A percentile compares a stretch with the other conserved stretches of the same genome.
Conservation (phyloP, 2,329 filamentous ascomycete genomes). For the Neopestalotiopsis sp. region DNA sequence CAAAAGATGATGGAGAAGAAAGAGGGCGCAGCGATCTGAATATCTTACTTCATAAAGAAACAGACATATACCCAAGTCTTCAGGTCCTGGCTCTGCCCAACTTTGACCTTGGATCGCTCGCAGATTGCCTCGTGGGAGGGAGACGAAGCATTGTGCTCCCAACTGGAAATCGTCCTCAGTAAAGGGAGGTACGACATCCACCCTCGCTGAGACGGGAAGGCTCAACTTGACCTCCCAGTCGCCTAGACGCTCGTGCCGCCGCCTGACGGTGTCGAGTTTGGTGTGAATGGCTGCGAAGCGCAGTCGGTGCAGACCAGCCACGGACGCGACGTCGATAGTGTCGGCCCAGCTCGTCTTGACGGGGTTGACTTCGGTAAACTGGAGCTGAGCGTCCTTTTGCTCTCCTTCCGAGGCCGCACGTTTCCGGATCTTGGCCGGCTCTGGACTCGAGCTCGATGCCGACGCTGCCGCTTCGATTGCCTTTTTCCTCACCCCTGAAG, state of each 20-base stretch:
- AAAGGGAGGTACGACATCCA: conserved; percentile 43
- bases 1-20: not conserved
- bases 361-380: conserved; percentile 44
- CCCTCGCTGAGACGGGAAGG: conserved; percentile 44
- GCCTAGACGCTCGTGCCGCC: conserved; percentile 24
- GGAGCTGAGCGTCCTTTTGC: conserved; percentile 26
- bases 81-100: conserved; percentile 29
- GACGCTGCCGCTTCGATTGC: conserved; percentile 28
- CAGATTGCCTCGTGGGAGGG: conserved; percentile 39
- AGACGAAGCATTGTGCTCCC: conserved; percentile 50
- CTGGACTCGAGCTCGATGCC: not conserved
- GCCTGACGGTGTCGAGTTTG: conserved; percentile 42
- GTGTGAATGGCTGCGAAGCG: conserved; percentile 54
- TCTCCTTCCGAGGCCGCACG: conserved; percentile 10
- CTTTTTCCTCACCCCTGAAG: conserved; percentile 30
- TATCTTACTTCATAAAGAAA: conserved; percentile 59
- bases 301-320: conserved; percentile 42
- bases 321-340: conserved; percentile 45
- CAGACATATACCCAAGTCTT: conserved; percentile 45
- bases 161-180: conserved; percentile 46
- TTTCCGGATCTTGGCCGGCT: conserved; percentile 19
- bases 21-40: not conserved
- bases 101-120: conserved; percentile 31
- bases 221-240: conserved; percentile 38
- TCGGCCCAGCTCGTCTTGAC: conserved; percentile 58